Evolutionary conservation across 1,139 yeast genomes (phyloP), one percentile per base, ranked within the genome.

Genomic region (Kodamaea derodonti): DNA sequence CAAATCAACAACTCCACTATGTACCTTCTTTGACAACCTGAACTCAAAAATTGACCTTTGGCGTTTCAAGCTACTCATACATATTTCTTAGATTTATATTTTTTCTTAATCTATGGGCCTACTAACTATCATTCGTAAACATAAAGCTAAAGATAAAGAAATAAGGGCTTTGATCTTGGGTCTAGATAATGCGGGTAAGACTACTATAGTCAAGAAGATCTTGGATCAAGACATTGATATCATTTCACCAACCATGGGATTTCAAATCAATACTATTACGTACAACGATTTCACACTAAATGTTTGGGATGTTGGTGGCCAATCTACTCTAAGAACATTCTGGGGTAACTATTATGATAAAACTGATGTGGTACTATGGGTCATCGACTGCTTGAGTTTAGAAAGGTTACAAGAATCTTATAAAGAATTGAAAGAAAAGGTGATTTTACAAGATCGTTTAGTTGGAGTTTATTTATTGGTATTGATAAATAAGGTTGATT

Each of bases 321-420:
- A 88, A 54, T 65, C 73, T 11, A 73, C 85, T 13, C 61, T 87
- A 32, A 68, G 96, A 31, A 78, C 86, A 14, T 87, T 87, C 55
- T 87, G 97, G 97, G 78, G 85, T 39, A 88, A 88, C 59, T 87
- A 88, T 59, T 88, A 84, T 52, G 97, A 88, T 43, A 78, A 78
- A 46, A 84, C 95, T 5, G 92, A 90, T 49, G 75, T 79, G 11
- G 67, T 90, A 17, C 60, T 90, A n/a, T 90, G 97, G 97, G 95
- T 90, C n/a, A 73, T 90, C 9, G 97, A 92, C 58, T 73, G 79
- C 3, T 65, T 76, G 41, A 76, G 79, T 27, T 54, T 71, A 28
- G 80, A 77, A 35, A 60, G 97, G 34, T 60, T 86, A 22, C 52
- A 60, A 13, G 95, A 84, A 56, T 84, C 84, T 41, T 70, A 72